Evolutionary conservation across 73 alveolate genomes (phyloP).

Genomic region (Stentor coeruleus): DNA sequence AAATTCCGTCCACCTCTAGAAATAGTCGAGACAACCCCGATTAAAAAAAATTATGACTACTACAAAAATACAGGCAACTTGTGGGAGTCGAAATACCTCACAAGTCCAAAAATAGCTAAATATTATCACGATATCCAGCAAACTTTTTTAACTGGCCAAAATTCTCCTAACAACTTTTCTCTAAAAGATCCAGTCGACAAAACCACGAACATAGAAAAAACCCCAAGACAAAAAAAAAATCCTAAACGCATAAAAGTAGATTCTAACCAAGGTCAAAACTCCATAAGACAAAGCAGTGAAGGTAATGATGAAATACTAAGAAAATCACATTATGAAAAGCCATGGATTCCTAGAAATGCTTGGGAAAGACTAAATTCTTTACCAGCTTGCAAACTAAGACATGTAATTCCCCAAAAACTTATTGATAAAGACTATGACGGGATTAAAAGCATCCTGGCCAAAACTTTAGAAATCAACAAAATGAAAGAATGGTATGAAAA

Average conservation of each 20-base stretch:
- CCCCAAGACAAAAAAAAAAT: no score
- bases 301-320: no score
- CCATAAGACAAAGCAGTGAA: no score
- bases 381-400: not conserved
- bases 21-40: not conserved
- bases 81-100: not conserved
- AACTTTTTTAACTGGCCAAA: not conserved
- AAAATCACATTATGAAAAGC: no score
- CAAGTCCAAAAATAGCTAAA: not conserved
- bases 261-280: not conserved
- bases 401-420: not conserved
- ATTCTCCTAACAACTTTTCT: not conserved
- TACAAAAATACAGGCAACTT: not conserved
- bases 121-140: not conserved
- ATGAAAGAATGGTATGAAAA: not conserved
- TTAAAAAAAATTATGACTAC: not conserved
- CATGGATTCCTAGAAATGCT: no score
- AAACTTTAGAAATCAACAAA: not conserved
- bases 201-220: no score
- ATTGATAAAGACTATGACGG: not conserved
- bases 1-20: not conserved
- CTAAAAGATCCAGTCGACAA: not conserved
- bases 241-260: not conserved
- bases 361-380: not conserved
- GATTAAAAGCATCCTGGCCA: not conserved